Percentiles rank a stretch among this genome's conserved stretches.
Conservation (phyloP, 345 rosid genomes). For the Salix purpurea region DNA sequence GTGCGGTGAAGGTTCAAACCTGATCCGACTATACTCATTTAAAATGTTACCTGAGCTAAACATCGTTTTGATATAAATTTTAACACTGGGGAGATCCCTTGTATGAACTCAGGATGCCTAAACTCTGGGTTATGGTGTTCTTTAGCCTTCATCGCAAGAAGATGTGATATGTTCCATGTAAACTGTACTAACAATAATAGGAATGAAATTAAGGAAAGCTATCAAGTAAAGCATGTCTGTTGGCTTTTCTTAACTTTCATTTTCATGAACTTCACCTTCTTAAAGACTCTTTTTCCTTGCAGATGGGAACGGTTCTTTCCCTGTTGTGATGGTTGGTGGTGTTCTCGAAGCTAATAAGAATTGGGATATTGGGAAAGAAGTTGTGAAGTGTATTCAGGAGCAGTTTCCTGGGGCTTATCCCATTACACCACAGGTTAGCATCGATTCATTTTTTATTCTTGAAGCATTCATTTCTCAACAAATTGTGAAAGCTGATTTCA, state of each 20-base stretch:
- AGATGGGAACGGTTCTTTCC: constrained; percentile 58
- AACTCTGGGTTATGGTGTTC: background rate
- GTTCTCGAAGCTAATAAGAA: constrained; percentile 58
- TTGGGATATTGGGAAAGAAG: constrained; percentile 71
- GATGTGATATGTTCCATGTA: background rate
- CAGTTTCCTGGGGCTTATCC: constrained; percentile 49
- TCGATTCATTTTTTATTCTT: background rate
- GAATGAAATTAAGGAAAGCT: background rate
- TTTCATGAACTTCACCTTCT: background rate
- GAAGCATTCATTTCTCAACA: background rate
- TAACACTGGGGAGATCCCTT: background rate
- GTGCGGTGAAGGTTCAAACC: constrained; percentile 51
- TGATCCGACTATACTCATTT: background rate
- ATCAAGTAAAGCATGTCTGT: background rate
- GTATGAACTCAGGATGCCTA: background rate
- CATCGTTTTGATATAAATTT: background rate
- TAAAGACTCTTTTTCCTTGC: constrained; percentile 15
- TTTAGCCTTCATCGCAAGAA: background rate
- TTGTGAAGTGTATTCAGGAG: constrained; percentile 39
- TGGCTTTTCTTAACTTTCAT: background rate
- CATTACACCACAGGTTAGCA: constrained; percentile 55
- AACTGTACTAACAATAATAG: background rate
- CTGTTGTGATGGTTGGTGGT: constrained; percentile 78
- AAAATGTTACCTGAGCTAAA: background rate
- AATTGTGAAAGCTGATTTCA: background rate